These are phyloP conservation scores for Puccinia hordei DNA, from an alignment of 1,284 basidiomycete genomes.

Conservation along the genomic window DNA sequence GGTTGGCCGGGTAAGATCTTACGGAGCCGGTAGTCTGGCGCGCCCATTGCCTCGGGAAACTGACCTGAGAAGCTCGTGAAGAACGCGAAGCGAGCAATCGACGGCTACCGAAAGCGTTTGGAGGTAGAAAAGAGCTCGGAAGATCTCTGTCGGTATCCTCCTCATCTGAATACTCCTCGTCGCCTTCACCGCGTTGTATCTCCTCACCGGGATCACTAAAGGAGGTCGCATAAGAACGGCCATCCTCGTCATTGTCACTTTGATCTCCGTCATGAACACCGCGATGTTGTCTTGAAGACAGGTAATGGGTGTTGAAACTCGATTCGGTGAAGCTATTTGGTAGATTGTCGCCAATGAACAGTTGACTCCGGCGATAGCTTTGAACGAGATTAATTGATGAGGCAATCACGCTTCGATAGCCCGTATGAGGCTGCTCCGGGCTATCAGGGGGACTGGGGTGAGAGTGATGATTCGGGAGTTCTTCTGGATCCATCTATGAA, in stretches of 20 bases:
- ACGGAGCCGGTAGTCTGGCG: neutral
- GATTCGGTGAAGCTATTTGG: constrained; percentile 33
- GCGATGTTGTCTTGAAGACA: neutral
- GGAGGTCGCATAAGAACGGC: constrained; percentile 1
- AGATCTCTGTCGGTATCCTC: constrained; percentile 12
- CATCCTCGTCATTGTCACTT: constrained; percentile 25
- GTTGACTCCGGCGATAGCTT: constrained; percentile 29
- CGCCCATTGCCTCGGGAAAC: constrained; percentile 8
- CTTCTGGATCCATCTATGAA: neutral
- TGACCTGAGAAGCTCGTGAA: neutral
- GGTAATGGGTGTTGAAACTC: constrained; percentile 37
- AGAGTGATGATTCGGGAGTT: neutral
- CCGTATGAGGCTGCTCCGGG: constrained; percentile 6
- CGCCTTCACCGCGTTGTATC: neutral
- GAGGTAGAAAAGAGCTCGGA: constrained; percentile 18
- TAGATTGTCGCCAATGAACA: constrained; percentile 28
- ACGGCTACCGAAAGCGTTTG: constrained; percentile 27
- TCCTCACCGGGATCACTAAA: constrained; percentile 20
- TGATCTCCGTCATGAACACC: constrained; percentile 8
- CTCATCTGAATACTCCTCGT: constrained; percentile 10
- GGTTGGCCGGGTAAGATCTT: neutral
- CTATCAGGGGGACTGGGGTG: neutral
- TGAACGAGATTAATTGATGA: constrained; percentile 37
- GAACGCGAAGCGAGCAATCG: neutral
- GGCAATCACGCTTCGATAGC: constrained; percentile 34